phyloP scores from a whole-genome alignment of 306 rosid species.

The Sicyos baderoa region DNA sequence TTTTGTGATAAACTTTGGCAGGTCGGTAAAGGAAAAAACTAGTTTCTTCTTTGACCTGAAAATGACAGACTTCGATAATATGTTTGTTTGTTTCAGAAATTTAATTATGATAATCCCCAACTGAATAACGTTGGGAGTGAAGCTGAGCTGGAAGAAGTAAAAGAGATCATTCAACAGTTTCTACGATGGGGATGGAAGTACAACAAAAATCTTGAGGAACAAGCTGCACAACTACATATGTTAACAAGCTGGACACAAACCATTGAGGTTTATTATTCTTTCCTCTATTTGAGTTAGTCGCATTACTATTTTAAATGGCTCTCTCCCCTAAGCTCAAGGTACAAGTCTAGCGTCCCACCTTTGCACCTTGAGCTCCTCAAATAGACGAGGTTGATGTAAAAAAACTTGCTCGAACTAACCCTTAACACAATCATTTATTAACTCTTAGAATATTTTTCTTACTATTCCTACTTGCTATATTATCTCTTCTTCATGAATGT shows the following conservation, averaged over 20 bases:
- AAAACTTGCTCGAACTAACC: too few relatives aligned
- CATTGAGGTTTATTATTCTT: conserved; percentile 59
- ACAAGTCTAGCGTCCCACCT: too few relatives aligned
- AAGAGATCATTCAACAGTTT: conserved; percentile 77
- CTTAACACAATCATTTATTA: too few relatives aligned
- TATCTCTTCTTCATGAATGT: too few relatives aligned
- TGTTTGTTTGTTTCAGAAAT: conserved; percentile 46
- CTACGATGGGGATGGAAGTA: conserved; percentile 98
- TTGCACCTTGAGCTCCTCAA: too few relatives aligned
- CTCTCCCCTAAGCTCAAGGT: too few relatives aligned
- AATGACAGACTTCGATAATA: conserved; percentile 11
- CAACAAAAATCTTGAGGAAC: conserved; percentile 95
- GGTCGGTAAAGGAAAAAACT: conserved; percentile 36
- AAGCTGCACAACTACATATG: conserved; percentile 97
- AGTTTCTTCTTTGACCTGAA: conserved; percentile 16
- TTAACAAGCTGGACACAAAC: conserved; percentile 93
- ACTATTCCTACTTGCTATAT: too few relatives aligned
- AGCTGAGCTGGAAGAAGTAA: conserved; percentile 57
- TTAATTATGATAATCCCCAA: conserved; percentile 54
- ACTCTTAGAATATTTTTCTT: too few relatives aligned
- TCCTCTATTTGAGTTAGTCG: conserved; percentile 12
- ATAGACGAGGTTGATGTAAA: too few relatives aligned
- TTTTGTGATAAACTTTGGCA: conserved; percentile 90
- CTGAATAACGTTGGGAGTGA: conserved; percentile 56
- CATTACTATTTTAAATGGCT: too few relatives aligned